Base-by-base conservation (phyloP, 2,329 filamentous ascomycete species). In the Pseudocercospora cruenta region DNA sequence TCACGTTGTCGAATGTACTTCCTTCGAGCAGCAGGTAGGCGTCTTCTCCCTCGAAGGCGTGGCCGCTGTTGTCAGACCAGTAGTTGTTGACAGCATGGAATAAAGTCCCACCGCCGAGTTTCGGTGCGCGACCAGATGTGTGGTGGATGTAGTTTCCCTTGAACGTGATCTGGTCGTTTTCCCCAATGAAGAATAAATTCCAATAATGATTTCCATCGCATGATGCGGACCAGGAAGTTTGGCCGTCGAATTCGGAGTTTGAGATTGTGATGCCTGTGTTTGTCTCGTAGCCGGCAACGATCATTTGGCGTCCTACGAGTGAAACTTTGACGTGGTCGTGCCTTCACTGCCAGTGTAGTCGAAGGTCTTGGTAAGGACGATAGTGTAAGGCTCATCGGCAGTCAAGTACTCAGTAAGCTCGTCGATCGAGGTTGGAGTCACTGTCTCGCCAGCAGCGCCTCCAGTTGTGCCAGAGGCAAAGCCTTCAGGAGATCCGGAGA, bases 1-100 rank as follows among this genome's bases (percentile, higher is more conserved):
- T 59, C 7, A 71, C 69, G 24, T 67, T 70, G 22, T 71, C 65
- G 49, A 70, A 70, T 1, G 51, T 67, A 33, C 55, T 60, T 45
- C 73, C 74, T 53, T 75, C 73, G 28, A 73, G 63, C 22, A 75
- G 65, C 12, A 71, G 58, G 24, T 70, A 73, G 16, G 65, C 61
- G 1, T 63, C 62, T 14, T 68, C 67, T 12, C 68, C 67, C 22
- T 69, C 69, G 55, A 83, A 88, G n/a, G 85, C 84, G 77, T 88
- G 87, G 58, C 83, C 83, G 21, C 77, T 74, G 76, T 83, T 84
- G 72, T 83, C 80, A 74, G 85, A 81, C 79, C 82, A 88, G 82
- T 85, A 87, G 82, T 88, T 88, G 83, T 88, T 88, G 74, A 87
- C 84, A 49, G 84, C 84, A 77, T 89, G 87, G 61, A 88, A 78